Base-by-base conservation (phyloP, 345 rosid species). In the Firmiana major region DNA sequence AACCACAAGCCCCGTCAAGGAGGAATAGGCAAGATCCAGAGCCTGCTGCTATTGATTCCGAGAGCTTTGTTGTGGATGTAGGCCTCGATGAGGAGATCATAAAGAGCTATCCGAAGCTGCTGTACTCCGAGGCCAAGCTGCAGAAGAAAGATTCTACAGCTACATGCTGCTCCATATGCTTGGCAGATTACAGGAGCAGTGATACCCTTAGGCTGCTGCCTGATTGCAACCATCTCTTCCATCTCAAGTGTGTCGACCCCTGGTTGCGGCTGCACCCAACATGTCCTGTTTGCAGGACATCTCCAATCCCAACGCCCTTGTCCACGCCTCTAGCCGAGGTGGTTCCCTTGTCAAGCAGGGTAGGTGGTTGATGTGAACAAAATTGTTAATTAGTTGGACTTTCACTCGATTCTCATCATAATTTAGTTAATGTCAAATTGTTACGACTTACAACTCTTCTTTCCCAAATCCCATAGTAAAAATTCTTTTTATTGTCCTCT, bases 1-100 rank as follows among this genome's bases (percentile, higher is more conserved):
- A 36, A 2, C 45, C 75, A 2, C 42, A 42, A 22, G 55, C 51
- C 1, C 17, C 74, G 3, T 28, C 60, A 9, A 54, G 82, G 59
- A 76, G 11, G 42, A 79, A 13, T 2, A 60, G 60, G 22, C 80
- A 13, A 1, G 80, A 75, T 31, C 34, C 34, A 31, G 34, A 31
- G 38, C 75, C 62, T 7, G 75, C 40, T 12, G 71, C 48, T 3
- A 22, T 21, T 19, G 74, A 59, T 11, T 81, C 63, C 16, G 86
- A 79, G 1, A 43, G 21, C 73, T 12, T 76, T 11, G 83, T 79
- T 10, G 70, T 86, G 21, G 97, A 86, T 0, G 65, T 73, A 0
- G 99, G 99, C 6, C 86, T 93, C 1, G 93, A 95, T 34, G 98
- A 95, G 79, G 90, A 80, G 21, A 90, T 91, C 28, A 85, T 95